Base-by-base conservation (phyloP, 352 stramenopile species). In the Saprolegnia diclina region DNA sequence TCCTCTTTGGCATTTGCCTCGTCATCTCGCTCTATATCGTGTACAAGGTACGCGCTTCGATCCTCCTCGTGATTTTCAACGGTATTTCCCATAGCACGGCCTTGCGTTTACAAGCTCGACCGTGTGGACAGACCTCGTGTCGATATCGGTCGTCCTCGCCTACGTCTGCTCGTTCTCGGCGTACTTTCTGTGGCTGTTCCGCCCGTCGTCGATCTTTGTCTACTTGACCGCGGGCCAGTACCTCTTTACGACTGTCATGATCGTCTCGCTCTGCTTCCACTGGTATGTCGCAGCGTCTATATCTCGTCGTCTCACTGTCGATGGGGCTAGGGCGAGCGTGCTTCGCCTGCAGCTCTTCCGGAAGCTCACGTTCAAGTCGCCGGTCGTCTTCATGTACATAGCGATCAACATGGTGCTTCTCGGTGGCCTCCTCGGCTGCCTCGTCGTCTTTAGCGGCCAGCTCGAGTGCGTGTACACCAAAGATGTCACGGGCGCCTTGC, bases 171-270 rank as follows among this genome's bases (percentile, higher is more conserved):
- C 75, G 3, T 90, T 82, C 46, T 85, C 80, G 29, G 85, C 85
- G 0, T 93, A 82, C 56, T 57, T 95, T 7, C 81, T 95, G n/a
- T 95, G 87, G 87, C 76, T 86, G 6, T 82, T 93, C 21, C 76
- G 92, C 67, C 87, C 87, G 29, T 95, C 87, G 10, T 90, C 91
- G 62, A 80, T 83, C 5, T 95, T 89, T 44, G 83, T 93, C 29
- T 87, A 92, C 63, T 91, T 86, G 80, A 91, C 89, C 65, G 86
- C 85, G 22, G 82, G 82, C 9, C 87, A 95, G 76, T 95, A 92
- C 63, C 92, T 92, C 67, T 95, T 95, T 75, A 92, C 90, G 71
- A 87, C 80, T 7, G 78, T 89, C 21, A 95, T 93, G 85, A 88
- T 95, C 70, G 54, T 95, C 66, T 90, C 87, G 67, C 57, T 95